Evolutionary conservation across 768 basidiomycete species (phyloP).

Genomic region (Strobilomyces echinocephalus): DNA sequence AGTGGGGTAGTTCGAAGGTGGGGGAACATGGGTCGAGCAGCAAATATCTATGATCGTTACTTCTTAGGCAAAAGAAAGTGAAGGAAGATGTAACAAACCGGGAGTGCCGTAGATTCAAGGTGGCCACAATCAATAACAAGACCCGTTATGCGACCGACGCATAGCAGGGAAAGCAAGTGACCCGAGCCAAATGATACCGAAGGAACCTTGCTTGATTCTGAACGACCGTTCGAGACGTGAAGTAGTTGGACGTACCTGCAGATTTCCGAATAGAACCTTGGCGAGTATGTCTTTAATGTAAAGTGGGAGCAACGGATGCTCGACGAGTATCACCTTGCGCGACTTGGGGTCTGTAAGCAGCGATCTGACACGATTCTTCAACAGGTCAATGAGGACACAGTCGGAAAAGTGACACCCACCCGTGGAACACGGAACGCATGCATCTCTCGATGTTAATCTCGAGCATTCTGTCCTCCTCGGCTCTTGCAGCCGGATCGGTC

Average conservation of each 20-base stretch:
- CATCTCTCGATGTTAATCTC: slow-evolving; percentile 64
- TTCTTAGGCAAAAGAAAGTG: background rate
- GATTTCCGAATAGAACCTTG: slow-evolving; percentile 80
- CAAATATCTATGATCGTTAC: slow-evolving; percentile 67
- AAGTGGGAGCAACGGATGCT: slow-evolving; percentile 82
- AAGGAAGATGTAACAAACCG: slow-evolving; percentile 47
- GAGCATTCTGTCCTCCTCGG: slow-evolving; percentile 71
- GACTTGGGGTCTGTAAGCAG: slow-evolving; percentile 93
- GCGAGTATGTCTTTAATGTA: slow-evolving; percentile 88
- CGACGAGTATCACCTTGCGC: slow-evolving; percentile 88
- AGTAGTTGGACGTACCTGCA: slow-evolving; percentile 51
- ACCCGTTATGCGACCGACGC: slow-evolving; percentile 86
- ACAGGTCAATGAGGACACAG: slow-evolving; percentile 8
- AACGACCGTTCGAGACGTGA: background rate
- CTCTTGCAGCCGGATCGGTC: slow-evolving; percentile 48
- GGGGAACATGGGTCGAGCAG: slow-evolving; percentile 81
- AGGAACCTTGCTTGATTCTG: slow-evolving; percentile 58
- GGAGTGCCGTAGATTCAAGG: slow-evolving; percentile 82
- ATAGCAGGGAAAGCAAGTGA: slow-evolving; percentile 78
- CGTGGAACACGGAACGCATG: slow-evolving; percentile 75
- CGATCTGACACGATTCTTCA: slow-evolving; percentile 49
- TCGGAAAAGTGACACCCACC: slow-evolving; percentile 45
- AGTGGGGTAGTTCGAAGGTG: slow-evolving; percentile 80
- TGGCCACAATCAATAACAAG: slow-evolving; percentile 92
- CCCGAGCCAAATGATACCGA: slow-evolving; percentile 91